A percentile compares a stretch with the other conserved stretches of the same genome.
These are phyloP conservation scores for Pneumocystis jirovecii DNA, from an alignment of 1,139 yeast genomes.

Conservation along the genomic window DNA sequence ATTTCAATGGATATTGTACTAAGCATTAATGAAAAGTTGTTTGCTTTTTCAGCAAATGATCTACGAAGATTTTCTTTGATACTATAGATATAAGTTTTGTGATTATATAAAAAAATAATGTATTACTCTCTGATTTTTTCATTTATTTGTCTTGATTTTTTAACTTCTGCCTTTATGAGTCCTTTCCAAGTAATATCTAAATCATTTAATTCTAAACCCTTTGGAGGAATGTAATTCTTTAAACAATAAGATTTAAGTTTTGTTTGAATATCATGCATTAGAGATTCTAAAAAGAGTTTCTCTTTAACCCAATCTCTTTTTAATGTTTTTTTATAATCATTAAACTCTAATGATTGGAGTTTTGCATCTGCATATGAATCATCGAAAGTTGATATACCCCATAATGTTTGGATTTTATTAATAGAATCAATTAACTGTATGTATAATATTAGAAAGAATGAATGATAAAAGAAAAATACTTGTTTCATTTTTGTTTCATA, in stretches of 20 bases:
- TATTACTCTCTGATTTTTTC: conserved; percentile 21
- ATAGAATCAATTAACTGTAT: conserved; percentile 20
- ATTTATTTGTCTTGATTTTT: conserved; percentile 24
- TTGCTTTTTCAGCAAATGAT: conserved; percentile 33
- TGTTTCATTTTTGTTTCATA: conserved; percentile 24
- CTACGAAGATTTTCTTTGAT: conserved; percentile 32
- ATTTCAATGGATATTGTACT: conserved; percentile 23
- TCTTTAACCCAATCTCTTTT: conserved; percentile 30
- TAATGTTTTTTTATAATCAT: conserved; percentile 21
- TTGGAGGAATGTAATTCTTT: conserved; percentile 26
- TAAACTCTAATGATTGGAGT: conserved; percentile 20
- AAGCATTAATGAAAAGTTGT: conserved; percentile 24
- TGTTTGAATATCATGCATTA: conserved; percentile 28
- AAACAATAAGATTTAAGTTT: conserved; percentile 28
- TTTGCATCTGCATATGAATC: conserved; percentile 26
- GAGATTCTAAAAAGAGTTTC: conserved; percentile 26
- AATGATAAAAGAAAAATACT: neutral
- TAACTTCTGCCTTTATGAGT: conserved; percentile 24
- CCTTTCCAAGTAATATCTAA: conserved; percentile 25
- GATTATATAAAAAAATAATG: conserved; percentile 8
- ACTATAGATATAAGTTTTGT: neutral
- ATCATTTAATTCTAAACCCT: conserved; percentile 21
- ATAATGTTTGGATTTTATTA: conserved; percentile 14
- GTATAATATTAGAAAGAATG: neutral
- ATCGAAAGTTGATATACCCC: conserved; percentile 18